Conservation (phyloP, 192 early-diverging fungal genomes). For the Dissophora globulifera region DNA sequence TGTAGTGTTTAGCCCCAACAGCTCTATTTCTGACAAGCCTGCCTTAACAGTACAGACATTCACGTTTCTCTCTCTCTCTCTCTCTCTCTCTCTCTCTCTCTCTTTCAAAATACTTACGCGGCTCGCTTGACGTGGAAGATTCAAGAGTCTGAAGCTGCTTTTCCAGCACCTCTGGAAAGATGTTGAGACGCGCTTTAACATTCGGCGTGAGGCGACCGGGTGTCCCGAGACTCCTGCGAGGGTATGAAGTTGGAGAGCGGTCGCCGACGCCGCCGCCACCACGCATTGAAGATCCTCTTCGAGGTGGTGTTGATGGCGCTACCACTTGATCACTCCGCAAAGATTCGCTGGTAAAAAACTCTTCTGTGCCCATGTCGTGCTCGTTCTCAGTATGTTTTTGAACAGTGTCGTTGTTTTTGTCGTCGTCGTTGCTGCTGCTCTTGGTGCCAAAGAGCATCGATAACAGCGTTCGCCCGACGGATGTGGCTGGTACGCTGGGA, state of each 20-base stretch:
- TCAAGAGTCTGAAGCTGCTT: slow-evolving; percentile 32
- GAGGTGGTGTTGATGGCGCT: slow-evolving; percentile 16
- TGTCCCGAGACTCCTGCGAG: slow-evolving; percentile 14
- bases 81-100: too few species aligned
- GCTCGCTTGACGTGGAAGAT: slow-evolving; percentile 8
- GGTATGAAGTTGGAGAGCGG: slow-evolving; percentile 1
- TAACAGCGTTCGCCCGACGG: background rate
- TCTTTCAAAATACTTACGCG: too few species aligned
- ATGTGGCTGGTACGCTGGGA: slow-evolving; percentile 3
- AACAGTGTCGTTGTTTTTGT: background rate
- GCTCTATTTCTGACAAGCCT: too few species aligned
- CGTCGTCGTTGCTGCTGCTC: slow-evolving; percentile 6
- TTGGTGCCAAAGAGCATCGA: background rate
- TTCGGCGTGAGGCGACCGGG: slow-evolving; percentile 26
- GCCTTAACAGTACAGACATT: too few species aligned
- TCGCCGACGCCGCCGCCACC: background rate
- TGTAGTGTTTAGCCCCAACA: too few species aligned
- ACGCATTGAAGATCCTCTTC: slow-evolving; percentile 1
- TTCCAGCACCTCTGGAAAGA: slow-evolving; percentile 40
- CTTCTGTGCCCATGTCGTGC: background rate
- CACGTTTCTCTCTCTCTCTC: too few species aligned
- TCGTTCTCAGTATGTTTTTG: background rate
- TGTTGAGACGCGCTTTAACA: slow-evolving; percentile 25
- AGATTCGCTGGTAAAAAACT: background rate
- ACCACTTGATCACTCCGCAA: background rate